Evolutionary conservation across 495 filamentous ascomycete genomes (phyloP).

Genomic region (Aspergillus incahuasiensis): DNA sequence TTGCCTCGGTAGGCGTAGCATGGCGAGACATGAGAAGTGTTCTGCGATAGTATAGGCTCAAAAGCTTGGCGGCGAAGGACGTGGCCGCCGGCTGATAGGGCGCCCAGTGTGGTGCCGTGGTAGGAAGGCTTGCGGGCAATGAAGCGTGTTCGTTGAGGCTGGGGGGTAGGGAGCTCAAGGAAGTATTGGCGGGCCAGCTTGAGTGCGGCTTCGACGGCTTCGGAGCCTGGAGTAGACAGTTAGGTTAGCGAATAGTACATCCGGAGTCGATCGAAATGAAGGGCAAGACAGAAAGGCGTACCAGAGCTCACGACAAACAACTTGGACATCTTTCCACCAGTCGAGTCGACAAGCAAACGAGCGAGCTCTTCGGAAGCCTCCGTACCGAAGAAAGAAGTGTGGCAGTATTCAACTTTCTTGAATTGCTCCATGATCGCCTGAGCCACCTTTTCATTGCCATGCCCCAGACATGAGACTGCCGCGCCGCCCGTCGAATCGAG

Average conservation of each 20-base stretch:
- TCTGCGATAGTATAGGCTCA: constrained; percentile 57
- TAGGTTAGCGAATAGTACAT: not conserved
- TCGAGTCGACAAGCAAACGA: constrained; percentile 39
- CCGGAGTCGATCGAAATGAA: not conserved
- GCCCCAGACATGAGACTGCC: constrained; percentile 48
- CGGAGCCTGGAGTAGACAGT: constrained; percentile 46
- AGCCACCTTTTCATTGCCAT: constrained; percentile 41
- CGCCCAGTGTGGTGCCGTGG: constrained; percentile 69
- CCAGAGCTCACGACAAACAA: constrained; percentile 54
- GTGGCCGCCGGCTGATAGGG: constrained; percentile 61
- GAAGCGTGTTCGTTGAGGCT: constrained; percentile 51
- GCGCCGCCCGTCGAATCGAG: constrained; percentile 57
- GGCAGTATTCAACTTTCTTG: constrained; percentile 47
- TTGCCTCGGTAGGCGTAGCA: constrained; percentile 64
- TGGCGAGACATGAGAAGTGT: constrained; percentile 61
- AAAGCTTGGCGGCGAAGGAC: constrained; percentile 58
- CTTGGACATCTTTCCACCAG: constrained; percentile 41
- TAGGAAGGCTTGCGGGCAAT: constrained; percentile 68
- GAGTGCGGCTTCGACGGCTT: constrained; percentile 66
- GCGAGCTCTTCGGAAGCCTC: constrained; percentile 44
- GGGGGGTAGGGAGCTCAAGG: constrained; percentile 45
- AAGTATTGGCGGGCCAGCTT: constrained; percentile 62
- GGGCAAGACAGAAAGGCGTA: constrained; percentile 23
- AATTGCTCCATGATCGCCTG: constrained; percentile 48
- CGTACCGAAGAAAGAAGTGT: constrained; percentile 49